Base-by-base conservation (phyloP, 306 rosid genomes). In the Trifolium subterraneum region DNA sequence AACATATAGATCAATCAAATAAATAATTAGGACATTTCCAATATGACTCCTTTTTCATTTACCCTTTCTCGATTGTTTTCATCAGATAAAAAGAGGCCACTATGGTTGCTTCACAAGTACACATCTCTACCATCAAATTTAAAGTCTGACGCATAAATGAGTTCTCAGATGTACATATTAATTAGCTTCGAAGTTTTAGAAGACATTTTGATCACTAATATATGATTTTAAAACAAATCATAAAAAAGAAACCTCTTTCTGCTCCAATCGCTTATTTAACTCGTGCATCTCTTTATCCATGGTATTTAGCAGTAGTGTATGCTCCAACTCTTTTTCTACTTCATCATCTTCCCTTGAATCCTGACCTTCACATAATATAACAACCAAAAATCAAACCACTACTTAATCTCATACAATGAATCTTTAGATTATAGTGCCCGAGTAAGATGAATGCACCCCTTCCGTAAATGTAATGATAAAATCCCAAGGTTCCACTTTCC, bases 281-380 rank as follows among this genome's bases (percentile, higher is more conserved):
- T 88, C 97, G 48, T 79, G 83, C 87, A 91, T 79, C 85, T 87
- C 93, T 76, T 84, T 79, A 68, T 88, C 97, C 97, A 91, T 64
- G 44, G 88, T 88, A 79, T 85, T 87, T 61, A 84, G 90, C 79
- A 88, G 44, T 41, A 83, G 48, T 77, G 83, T 87, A 79, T 91
- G 97, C 80, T 91, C 97, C 84, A 82, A 77, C 80, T 88, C 92
- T 77, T 88, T 85, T 50, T 66, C 79, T 66, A 77, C 89, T 72
- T 82, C 90, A 56, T 91, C 90, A 70, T 88, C 63, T 77, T 88
- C 93, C 73, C 47, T 36, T 0, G 78, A 77, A 82, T 75, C 85
- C 64, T 84, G 90, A 52, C 82, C 97, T 91, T 83, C 72, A 58
- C 45, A 45, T 33, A 35, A 54, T 23, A 39, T 54, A 51, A 61